Evolutionary conservation across 2,329 filamentous ascomycete genomes (phyloP).

Genomic region (Colletotrichum sojae): DNA sequence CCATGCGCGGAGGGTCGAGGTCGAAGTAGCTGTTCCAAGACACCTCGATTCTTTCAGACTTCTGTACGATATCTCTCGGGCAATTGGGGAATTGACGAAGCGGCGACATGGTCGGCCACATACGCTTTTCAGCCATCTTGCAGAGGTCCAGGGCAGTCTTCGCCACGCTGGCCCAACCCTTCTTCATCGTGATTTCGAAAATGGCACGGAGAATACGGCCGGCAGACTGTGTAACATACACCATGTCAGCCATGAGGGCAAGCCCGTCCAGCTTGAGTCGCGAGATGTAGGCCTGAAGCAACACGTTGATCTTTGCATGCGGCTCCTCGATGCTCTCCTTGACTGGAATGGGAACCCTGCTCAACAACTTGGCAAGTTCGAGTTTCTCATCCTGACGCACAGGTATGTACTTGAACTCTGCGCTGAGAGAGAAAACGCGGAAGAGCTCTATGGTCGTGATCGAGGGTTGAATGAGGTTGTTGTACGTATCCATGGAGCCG

Average conservation of each 20-base stretch:
- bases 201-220: constrained; percentile 95
- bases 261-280: constrained; percentile 93
- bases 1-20: constrained; percentile 95
- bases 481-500: constrained; percentile 97
- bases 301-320: constrained; percentile 97
- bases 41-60: constrained; percentile 95
- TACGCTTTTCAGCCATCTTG: constrained; percentile 99
- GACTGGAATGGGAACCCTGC: constrained; percentile 92
- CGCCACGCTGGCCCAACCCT: constrained; percentile 94
- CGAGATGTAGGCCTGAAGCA: constrained; percentile 96
- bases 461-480: constrained; percentile 92
- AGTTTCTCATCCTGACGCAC: constrained; percentile 98
- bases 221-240: constrained; percentile 98
- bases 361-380: constrained; percentile 91
- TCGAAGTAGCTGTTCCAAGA: constrained; percentile 96
- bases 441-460: constrained; percentile 97
- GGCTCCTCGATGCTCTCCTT: constrained; percentile 98
- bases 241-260: constrained; percentile 97
- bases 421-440: constrained; percentile 94
- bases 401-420: constrained; percentile 99
- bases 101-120: constrained; percentile 99
- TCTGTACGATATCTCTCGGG: constrained; percentile 87
- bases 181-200: constrained; percentile 97
- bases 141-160: constrained; percentile 94
- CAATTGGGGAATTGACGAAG: constrained; percentile 90